These are phyloP conservation scores for Chalciporus pseudorubinellus DNA, from an alignment of 768 basidiomycete genomes.

Conservation along the genomic window DNA sequence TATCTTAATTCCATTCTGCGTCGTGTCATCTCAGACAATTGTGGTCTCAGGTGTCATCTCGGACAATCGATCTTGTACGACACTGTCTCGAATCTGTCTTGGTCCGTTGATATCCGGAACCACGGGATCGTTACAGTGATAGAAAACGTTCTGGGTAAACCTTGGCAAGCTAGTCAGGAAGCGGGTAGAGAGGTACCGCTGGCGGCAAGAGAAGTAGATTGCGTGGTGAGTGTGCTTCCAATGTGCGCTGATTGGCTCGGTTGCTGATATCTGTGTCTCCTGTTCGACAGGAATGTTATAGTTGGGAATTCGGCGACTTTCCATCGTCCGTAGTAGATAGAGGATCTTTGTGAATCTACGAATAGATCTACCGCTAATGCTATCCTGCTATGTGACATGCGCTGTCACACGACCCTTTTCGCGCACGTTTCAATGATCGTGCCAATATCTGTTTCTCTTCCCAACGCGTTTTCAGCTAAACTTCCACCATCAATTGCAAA, in stretches of 20 bases:
- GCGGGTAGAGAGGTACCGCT: slow-evolving; percentile 62
- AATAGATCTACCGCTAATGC: neutral
- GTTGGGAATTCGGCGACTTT: slow-evolving; percentile 65
- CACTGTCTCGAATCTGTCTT: slow-evolving; percentile 81
- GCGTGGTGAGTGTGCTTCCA: slow-evolving; percentile 51
- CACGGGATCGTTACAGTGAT: slow-evolving; percentile 82
- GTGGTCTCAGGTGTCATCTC: slow-evolving; percentile 66
- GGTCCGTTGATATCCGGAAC: slow-evolving; percentile 79
- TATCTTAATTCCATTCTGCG: neutral
- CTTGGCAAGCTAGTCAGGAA: slow-evolving; percentile 68
- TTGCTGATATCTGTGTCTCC: neutral
- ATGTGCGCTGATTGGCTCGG: neutral
- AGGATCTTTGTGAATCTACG: neutral
- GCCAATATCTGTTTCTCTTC: slow-evolving; percentile 45
- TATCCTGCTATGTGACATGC: neutral
- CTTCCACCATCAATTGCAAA: slow-evolving; percentile 65
- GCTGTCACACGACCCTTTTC: neutral
- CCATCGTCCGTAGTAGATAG: slow-evolving; percentile 8
- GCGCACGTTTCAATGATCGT: slow-evolving; percentile 55
- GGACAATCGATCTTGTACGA: slow-evolving; percentile 89
- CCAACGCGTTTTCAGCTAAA: slow-evolving; percentile 35
- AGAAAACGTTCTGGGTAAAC: slow-evolving; percentile 63
- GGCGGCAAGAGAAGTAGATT: slow-evolving; percentile 56
- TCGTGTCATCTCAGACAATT: neutral
- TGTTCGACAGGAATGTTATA: slow-evolving; percentile 56